A percentile compares a stretch with the other conserved stretches of the same genome.
phyloP scores from a whole-genome alignment of 768 basidiomycete genomes.

The Trametes coccinea region DNA sequence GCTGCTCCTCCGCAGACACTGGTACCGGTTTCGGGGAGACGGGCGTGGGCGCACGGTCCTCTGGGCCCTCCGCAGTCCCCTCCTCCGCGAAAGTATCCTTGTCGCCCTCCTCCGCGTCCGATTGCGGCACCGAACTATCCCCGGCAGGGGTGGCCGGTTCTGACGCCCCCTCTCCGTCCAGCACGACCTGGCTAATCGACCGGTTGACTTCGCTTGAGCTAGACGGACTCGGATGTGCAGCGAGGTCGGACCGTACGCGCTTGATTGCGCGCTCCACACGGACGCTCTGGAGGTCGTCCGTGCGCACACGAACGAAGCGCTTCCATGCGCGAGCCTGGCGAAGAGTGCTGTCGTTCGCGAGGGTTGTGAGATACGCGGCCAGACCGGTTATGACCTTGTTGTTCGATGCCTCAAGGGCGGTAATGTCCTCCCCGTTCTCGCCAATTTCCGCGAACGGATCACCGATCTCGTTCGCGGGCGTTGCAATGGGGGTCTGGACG shows the following conservation, averaged over 20 bases:
- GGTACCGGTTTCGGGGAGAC: constrained; percentile 21
- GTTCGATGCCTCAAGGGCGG: constrained; percentile 34
- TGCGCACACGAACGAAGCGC: constrained; percentile 81
- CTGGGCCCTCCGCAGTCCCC: constrained; percentile 16
- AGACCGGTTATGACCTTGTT: constrained; percentile 64
- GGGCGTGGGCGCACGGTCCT: constrained; percentile 26
- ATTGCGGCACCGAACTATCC: constrained; percentile 2
- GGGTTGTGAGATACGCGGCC: constrained; percentile 75
- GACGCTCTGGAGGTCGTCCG: constrained; percentile 85
- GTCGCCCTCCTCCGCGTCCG: constrained; percentile 16
- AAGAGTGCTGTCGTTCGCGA: constrained; percentile 67
- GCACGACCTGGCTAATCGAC: constrained; percentile 35
- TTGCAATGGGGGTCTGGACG: constrained; percentile 45
- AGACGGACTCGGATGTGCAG: constrained; percentile 57
- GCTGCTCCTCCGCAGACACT: constrained; percentile 3
- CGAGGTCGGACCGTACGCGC: constrained; percentile 82
- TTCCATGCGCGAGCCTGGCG: constrained; percentile 76
- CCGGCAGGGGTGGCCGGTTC: constrained; percentile 20
- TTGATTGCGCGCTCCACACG: constrained; percentile 87
- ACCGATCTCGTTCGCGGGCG: constrained; percentile 54
- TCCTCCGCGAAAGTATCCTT: constrained; percentile 16
- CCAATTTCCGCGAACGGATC: constrained; percentile 57
- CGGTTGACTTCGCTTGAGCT: constrained; percentile 30
- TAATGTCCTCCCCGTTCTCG: constrained; percentile 26
- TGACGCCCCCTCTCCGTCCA: constrained; percentile 25